Evolutionary conservation across 768 basidiomycete species (phyloP), one percentile per base, ranked within the genome.

Genomic region (Lactarius trivialis): DNA sequence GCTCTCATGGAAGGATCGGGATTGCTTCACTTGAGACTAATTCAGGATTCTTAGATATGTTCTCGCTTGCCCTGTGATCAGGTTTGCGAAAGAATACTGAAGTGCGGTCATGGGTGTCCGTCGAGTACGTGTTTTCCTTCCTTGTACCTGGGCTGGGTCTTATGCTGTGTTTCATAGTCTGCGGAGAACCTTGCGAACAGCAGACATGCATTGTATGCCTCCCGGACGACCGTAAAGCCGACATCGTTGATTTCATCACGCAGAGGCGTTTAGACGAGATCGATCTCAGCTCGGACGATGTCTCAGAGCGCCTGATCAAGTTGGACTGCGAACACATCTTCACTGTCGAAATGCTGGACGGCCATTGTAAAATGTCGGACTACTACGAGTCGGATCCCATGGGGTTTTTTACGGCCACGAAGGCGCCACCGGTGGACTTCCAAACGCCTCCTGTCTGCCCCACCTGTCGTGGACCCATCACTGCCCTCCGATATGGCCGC

Each of bases 321-420:
- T 63, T 72, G 6, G 70, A 70, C 37, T 78, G 77, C 55, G 71
- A 73, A 1, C 77, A 79, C 63, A 67, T 70, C 39, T 76, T 78
- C 66, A 77, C 77, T 0, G 73, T 76, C 7, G 76, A 75, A 61
- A 75, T 75, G 0, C 68, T 79, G 4, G 77, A 78, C 51, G 76
- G 76, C 0, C 69, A 72, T 45, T 74, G 72, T 63, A 56, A 66
- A 3, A 68, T 78, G 65, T 26, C 51, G 12, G 60, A 69, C 0
- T 73, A 70, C 62, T 78, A 78, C 63, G 56, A 65, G 9, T 28
- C 62, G 9, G 69, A 73, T 49, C 8, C 19, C 0, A 61, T 70
- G 56, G 74, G 71, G 9, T 32, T 32, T 1, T 75, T 65, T 60
- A 43, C 63, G 0, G 64, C 58, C 0, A 68, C 69, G 30, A 70